Evolutionary conservation across 805 yeast species (phyloP).

Genomic region (Metschnikowia colocasiae): DNA sequence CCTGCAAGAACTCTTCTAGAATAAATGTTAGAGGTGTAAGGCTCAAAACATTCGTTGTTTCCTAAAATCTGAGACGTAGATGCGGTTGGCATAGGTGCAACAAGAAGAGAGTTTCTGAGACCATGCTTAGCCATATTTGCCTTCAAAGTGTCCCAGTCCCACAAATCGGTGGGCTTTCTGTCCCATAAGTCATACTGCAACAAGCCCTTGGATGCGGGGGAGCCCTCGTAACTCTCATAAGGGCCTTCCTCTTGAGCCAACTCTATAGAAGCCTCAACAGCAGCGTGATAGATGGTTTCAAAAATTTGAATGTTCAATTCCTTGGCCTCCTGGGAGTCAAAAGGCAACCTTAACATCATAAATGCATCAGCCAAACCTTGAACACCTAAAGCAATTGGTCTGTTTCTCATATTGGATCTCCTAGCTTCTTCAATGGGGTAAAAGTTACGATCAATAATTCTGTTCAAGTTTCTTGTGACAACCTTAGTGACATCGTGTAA

Average conservation of each 20-base stretch:
- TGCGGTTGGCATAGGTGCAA: slow-evolving; percentile 69
- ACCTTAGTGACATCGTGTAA: slow-evolving; percentile 54
- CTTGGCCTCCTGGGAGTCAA: slow-evolving; percentile 55
- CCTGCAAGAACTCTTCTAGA: slow-evolving; percentile 62
- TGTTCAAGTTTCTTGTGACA: slow-evolving; percentile 52
- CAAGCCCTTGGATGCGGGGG: slow-evolving; percentile 57
- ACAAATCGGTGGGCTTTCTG: slow-evolving; percentile 55
- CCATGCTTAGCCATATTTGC: slow-evolving; percentile 47
- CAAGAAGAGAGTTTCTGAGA: slow-evolving; percentile 54
- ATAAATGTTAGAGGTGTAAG: slow-evolving; percentile 59
- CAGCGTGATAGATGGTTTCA: slow-evolving; percentile 60
- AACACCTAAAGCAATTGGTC: slow-evolving; percentile 63
- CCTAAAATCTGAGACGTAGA: slow-evolving; percentile 62
- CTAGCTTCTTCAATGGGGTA: slow-evolving; percentile 56
- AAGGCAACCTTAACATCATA: slow-evolving; percentile 53
- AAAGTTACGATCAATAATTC: slow-evolving; percentile 52
- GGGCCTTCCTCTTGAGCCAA: slow-evolving; percentile 50
- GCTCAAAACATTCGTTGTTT: slow-evolving; percentile 60
- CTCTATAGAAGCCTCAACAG: slow-evolving; percentile 55
- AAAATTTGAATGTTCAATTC: slow-evolving; percentile 56
- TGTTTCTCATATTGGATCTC: slow-evolving; percentile 51
- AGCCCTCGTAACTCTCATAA: slow-evolving; percentile 50
- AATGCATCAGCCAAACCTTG: slow-evolving; percentile 62
- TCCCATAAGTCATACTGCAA: slow-evolving; percentile 59
- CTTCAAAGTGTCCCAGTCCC: slow-evolving; percentile 58